Evolutionary conservation across 495 filamentous ascomycete species (phyloP).

Genomic region (Cryomyces minteri): DNA sequence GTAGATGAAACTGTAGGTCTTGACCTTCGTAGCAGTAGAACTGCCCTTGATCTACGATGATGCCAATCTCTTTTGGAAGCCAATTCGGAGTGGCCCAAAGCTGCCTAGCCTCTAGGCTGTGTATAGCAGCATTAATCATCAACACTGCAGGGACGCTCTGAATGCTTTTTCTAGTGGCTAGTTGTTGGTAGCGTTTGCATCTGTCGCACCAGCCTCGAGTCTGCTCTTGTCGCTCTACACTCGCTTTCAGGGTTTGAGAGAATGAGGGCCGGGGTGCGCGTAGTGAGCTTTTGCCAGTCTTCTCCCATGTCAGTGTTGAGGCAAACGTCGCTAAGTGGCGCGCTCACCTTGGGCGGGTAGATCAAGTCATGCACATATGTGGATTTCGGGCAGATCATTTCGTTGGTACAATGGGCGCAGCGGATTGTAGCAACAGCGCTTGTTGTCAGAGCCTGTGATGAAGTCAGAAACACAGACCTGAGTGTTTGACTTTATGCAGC

Average conservation of each 20-base stretch:
- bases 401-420: slow-evolving; percentile 68
- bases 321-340: too few species aligned
- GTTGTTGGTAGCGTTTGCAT: slow-evolving; percentile 70
- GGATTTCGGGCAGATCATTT: slow-evolving; percentile 47
- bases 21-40: slow-evolving; percentile 84
- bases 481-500: neutral
- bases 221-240: slow-evolving; percentile 67
- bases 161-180: slow-evolving; percentile 62
- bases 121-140: slow-evolving; percentile 65
- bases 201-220: slow-evolving; percentile 78
- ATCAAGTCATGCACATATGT: slow-evolving; percentile 67
- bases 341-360: slow-evolving; percentile 45
- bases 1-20: slow-evolving; percentile 51
- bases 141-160: slow-evolving; percentile 64
- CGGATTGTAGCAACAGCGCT: slow-evolving; percentile 40
- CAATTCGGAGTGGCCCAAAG: slow-evolving; percentile 78
- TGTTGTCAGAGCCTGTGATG: slow-evolving; percentile 29
- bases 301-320: too few species aligned
- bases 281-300: slow-evolving; percentile 5
- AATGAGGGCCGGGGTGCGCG: slow-evolving; percentile 39
- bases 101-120: slow-evolving; percentile 47
- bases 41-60: slow-evolving; percentile 63
- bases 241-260: slow-evolving; percentile 66
- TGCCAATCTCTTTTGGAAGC: slow-evolving; percentile 81
- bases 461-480: neutral